phyloP scores from a whole-genome alignment of 2,329 filamentous ascomycete species.

The Trichoderma lentiforme region DNA sequence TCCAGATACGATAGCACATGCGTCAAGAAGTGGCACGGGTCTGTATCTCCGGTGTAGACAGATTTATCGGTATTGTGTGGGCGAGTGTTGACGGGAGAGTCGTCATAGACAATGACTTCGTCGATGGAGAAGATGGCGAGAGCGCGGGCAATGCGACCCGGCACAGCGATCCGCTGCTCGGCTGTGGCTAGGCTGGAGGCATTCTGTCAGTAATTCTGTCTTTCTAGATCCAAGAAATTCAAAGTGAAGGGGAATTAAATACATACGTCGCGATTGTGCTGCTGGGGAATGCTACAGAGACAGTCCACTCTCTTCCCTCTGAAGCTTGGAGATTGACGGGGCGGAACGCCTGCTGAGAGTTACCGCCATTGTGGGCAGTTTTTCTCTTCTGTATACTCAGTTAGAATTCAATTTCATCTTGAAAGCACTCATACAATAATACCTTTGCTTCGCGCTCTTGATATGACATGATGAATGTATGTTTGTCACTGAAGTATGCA shows the following conservation, averaged over 20 bases:
- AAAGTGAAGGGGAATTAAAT: not conserved
- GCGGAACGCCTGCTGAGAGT: constrained; percentile 47
- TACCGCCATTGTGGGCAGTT: constrained; percentile 40
- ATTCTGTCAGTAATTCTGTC: not conserved
- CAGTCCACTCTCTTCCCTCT: constrained; percentile 62
- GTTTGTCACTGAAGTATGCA: not conserved
- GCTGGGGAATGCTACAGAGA: constrained; percentile 74
- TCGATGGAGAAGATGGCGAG: constrained; percentile 81
- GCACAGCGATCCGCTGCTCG: constrained; percentile 71
- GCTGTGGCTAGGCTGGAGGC: constrained; percentile 62
- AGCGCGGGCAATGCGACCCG: constrained; percentile 74
- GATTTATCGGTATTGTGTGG: constrained; percentile 47
- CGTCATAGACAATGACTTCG: constrained; percentile 79
- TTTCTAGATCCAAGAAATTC: not conserved
- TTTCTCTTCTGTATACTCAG: constrained; percentile 47
- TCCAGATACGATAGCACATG: constrained; percentile 81
- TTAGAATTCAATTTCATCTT: constrained; percentile 2
- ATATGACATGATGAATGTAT: constrained; percentile 30
- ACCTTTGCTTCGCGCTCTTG: constrained; percentile 35
- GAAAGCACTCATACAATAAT: not conserved
- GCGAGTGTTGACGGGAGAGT: constrained; percentile 51
- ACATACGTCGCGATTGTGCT: constrained; percentile 71
- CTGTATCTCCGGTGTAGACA: constrained; percentile 64
- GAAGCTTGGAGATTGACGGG: constrained; percentile 65
- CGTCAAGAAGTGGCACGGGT: constrained; percentile 75